Percentiles rank a stretch among this genome's conserved stretches.
Evolutionary conservation across 345 rosid species (phyloP).

Genomic region (Aethionema arabicum): DNA sequence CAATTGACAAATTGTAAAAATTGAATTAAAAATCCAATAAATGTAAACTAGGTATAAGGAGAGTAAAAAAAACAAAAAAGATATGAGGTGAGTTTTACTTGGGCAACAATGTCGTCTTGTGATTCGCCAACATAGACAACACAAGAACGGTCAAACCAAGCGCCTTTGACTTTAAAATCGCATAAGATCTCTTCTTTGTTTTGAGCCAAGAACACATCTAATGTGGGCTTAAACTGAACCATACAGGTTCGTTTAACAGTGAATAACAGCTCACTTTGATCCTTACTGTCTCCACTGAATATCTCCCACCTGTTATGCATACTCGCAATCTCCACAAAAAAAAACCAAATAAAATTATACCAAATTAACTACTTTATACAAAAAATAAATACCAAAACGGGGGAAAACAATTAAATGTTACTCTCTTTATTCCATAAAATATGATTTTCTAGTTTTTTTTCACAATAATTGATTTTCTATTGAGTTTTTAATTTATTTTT

Average conservation of each 20-base stretch:
- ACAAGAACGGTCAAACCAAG: constrained; percentile 43
- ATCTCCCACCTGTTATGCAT: constrained; percentile 53
- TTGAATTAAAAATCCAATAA: too few species aligned
- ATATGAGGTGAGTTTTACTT: constrained; percentile 29
- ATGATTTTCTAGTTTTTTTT: too few species aligned
- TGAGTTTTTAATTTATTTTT: too few species aligned
- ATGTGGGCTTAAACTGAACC: constrained; percentile 43
- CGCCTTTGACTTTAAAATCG: constrained; percentile 51
- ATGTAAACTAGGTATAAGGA: too few species aligned
- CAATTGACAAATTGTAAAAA: too few species aligned
- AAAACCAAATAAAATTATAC: too few species aligned
- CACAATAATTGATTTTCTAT: too few species aligned
- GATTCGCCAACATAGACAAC: constrained; percentile 47
- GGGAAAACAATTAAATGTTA: too few species aligned
- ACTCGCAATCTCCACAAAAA: constrained; percentile 36
- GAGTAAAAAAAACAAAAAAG: too few species aligned
- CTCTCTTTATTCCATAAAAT: too few species aligned
- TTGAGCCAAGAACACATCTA: constrained; percentile 45
- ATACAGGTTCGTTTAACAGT: constrained; percentile 40
- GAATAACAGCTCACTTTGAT: constrained; percentile 40
- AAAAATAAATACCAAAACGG: neutral
- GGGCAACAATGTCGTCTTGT: constrained; percentile 45
- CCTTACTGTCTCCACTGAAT: constrained; percentile 48
- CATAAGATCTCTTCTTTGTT: constrained; percentile 40
- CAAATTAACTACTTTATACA: neutral